Conservation (phyloP, 257 asterid genomes). For the Forsythia viridissima region DNA sequence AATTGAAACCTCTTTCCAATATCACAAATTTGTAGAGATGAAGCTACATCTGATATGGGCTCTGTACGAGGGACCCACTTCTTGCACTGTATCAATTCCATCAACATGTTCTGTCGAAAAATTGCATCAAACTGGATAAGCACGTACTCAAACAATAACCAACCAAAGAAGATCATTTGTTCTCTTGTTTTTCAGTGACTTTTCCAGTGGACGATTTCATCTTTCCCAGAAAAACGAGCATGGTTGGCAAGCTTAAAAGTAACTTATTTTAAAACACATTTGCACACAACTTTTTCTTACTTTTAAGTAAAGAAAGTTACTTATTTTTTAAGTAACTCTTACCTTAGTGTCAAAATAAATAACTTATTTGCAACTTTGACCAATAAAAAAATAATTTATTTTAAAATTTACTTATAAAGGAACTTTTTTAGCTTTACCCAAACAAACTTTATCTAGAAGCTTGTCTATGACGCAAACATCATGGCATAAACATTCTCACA, state of each 20-base stretch:
- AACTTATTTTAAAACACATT: too few relatives aligned
- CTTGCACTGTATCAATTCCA: slow-evolving; percentile 53
- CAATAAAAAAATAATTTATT: not conserved
- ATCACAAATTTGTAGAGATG: too few relatives aligned
- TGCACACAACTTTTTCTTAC: not conserved
- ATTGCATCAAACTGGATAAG: slow-evolving; percentile 2
- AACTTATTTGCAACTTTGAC: not conserved
- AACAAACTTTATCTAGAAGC: not conserved
- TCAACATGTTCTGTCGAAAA: slow-evolving; percentile 67
- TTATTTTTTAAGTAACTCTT: too few relatives aligned
- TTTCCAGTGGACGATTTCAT: too few relatives aligned
- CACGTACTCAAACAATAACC: not conserved
- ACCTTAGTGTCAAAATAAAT: too few relatives aligned
- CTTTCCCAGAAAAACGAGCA: too few relatives aligned
- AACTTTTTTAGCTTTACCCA: not conserved
- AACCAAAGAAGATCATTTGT: not conserved
- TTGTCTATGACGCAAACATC: not conserved
- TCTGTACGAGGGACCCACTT: slow-evolving; percentile 22
- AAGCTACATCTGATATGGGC: not conserved
- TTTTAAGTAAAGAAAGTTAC: too few relatives aligned
- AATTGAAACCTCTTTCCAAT: slow-evolving; percentile 51
- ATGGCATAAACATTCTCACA: not conserved
- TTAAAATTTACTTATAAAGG: not conserved
- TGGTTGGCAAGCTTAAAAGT: too few relatives aligned
- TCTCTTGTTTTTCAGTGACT: not conserved